These are phyloP conservation scores for Anaeromyces robustus DNA, from an alignment of 192 early-diverging fungal genomes.

Conservation along the genomic window DNA sequence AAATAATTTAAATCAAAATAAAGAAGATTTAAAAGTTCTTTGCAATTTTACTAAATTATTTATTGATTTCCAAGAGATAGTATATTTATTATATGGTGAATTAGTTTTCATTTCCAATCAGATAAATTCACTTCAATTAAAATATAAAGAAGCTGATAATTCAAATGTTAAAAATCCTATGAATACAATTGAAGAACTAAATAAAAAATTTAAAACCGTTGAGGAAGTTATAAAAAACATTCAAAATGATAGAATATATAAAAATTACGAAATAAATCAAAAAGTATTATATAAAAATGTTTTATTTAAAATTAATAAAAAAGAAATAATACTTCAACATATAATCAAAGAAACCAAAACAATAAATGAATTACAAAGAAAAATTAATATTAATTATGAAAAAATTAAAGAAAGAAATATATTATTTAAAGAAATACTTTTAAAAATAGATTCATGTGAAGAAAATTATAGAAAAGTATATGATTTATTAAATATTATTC, in stretches of 20 bases:
- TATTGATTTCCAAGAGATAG: neutral
- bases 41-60: neutral
- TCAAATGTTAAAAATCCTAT: neutral
- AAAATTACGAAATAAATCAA: neutral
- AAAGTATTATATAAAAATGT: neutral
- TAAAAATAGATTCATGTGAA: neutral
- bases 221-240: neutral
- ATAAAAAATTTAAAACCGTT: neutral
- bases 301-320: neutral
- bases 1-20: neutral
- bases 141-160: neutral
- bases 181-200: neutral
- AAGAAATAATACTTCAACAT: neutral
- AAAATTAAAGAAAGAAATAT: neutral
- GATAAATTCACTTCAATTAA: neutral
- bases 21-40: neutral
- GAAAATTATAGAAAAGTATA: neutral
- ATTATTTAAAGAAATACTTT: neutral
- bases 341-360: neutral
- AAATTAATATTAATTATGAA: neutral
- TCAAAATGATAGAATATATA: neutral
- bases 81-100: neutral
- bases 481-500: neutral
- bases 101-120: neutral
- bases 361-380: neutral